Conservation (phyloP, 1,284 basidiomycete genomes). For the Cryptococcus sp. region DNA sequence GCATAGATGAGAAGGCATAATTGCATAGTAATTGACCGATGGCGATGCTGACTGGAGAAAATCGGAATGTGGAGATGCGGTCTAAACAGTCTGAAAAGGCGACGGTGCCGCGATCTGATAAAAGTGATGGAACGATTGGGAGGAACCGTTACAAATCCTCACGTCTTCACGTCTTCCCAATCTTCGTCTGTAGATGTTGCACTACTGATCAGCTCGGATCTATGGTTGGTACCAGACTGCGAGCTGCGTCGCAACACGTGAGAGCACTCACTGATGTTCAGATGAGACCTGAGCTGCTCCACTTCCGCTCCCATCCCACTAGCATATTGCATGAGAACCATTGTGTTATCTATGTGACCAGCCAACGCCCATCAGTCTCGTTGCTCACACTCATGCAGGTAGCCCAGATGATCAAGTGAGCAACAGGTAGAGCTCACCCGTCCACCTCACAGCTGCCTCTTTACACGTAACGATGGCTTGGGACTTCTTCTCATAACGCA, state of each 20-base stretch:
- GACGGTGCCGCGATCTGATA: too few species aligned
- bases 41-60: too few species aligned
- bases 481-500: constrained; percentile 71
- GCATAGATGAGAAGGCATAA: too few species aligned
- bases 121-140: too few species aligned
- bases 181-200: constrained; percentile 13
- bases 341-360: constrained; percentile 39
- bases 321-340: constrained; percentile 35
- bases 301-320: constrained; percentile 27
- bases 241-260: not conserved
- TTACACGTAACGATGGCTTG: constrained; percentile 70
- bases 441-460: constrained; percentile 80
- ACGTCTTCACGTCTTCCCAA: constrained; percentile 24
- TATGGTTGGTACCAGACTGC: not conserved
- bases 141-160: too few species aligned
- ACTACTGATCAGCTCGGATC: not conserved
- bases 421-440: constrained; percentile 60
- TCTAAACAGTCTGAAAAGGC: too few species aligned
- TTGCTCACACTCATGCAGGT: not conserved
- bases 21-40: too few species aligned
- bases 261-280: constrained; percentile 41
- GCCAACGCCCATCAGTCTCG: not conserved
- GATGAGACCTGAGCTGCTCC: constrained; percentile 23
- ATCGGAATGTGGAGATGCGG: too few species aligned
- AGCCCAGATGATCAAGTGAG: not conserved